Evolutionary conservation across 352 stramenopile species (phyloP).

Genomic region (Phytophthora multivora): DNA sequence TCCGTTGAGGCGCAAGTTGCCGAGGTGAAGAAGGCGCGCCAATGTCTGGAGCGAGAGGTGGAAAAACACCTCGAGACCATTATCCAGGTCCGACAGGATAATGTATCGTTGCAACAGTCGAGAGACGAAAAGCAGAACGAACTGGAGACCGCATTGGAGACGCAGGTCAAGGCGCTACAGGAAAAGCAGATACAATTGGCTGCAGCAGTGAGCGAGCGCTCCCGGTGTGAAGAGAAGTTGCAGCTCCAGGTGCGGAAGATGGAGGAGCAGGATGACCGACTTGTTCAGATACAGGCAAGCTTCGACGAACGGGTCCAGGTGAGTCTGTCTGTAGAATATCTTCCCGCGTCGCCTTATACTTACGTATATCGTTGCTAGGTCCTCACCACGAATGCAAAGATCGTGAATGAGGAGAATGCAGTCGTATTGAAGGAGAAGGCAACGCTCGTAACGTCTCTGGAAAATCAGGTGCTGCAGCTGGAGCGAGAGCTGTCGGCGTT

Average conservation of each 20-base stretch:
- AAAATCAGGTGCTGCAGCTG: conserved; percentile 47
- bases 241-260: conserved; percentile 44
- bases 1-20: conserved; percentile 66
- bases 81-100: conserved; percentile 61
- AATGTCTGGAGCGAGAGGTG: conserved; percentile 66
- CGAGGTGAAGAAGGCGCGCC: conserved; percentile 64
- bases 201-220: conserved; percentile 36
- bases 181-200: conserved; percentile 44
- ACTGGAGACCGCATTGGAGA: conserved; percentile 39
- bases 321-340: not conserved
- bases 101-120: conserved; percentile 50
- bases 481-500: conserved; percentile 48
- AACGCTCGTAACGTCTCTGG: conserved; percentile 33
- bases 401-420: conserved; percentile 34
- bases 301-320: conserved; percentile 61
- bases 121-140: conserved; percentile 39
- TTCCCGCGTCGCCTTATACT: not conserved
- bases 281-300: conserved; percentile 40
- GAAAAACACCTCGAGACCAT: conserved; percentile 66
- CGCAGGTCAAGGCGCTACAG: conserved; percentile 50
- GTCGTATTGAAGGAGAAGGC: conserved; percentile 39
- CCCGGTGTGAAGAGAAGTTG: conserved; percentile 50
- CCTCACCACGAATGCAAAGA: conserved; percentile 33
- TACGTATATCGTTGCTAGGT: conserved; percentile 9
- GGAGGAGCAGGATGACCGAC: conserved; percentile 41